phyloP scores from a whole-genome alignment of 2,329 filamentous ascomycete genomes.

The Talaromyces sp. region DNA sequence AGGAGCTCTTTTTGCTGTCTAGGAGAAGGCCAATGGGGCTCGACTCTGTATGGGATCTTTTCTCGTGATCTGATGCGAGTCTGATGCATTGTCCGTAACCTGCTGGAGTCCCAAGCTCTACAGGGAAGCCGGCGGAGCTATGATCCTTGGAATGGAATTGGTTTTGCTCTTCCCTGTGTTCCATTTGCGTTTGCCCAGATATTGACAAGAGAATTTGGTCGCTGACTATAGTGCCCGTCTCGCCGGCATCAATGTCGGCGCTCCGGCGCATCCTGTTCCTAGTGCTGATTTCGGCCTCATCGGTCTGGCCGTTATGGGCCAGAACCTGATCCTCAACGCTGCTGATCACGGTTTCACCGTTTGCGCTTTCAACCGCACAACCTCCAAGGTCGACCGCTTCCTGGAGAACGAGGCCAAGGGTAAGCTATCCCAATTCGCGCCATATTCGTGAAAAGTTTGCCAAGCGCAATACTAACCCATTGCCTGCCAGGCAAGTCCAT shows the following conservation, averaged over 20 bases:
- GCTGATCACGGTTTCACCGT: slow-evolving; percentile 94
- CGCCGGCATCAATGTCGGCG: slow-evolving; percentile 72
- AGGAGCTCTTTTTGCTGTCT: background rate
- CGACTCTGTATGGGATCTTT: background rate
- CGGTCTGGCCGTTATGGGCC: slow-evolving; percentile 86
- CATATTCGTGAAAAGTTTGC: background rate
- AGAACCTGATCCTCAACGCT: slow-evolving; percentile 89
- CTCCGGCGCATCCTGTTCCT: slow-evolving; percentile 55
- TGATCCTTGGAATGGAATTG: slow-evolving; percentile 14
- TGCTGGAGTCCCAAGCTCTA: background rate
- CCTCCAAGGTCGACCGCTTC: slow-evolving; percentile 96
- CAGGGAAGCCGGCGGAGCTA: background rate
- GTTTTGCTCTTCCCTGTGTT: slow-evolving; percentile 1
- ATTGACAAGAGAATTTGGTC: slow-evolving; percentile 40
- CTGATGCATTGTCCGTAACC: background rate
- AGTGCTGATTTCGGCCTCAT: slow-evolving; percentile 91
- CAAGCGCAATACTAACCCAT: slow-evolving; percentile 36
- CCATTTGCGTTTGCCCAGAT: slow-evolving; percentile 19
- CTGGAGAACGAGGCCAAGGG: slow-evolving; percentile 87
- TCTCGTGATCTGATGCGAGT: background rate
- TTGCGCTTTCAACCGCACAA: slow-evolving; percentile 97
- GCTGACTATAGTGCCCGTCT: slow-evolving; percentile 69
- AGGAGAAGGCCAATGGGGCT: background rate
- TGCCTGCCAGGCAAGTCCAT: slow-evolving; percentile 74
- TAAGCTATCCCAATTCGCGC: slow-evolving; percentile 36